Evolutionary conservation across 2,329 filamentous ascomycete species (phyloP).

Genomic region (Penicillium brasilianum): DNA sequence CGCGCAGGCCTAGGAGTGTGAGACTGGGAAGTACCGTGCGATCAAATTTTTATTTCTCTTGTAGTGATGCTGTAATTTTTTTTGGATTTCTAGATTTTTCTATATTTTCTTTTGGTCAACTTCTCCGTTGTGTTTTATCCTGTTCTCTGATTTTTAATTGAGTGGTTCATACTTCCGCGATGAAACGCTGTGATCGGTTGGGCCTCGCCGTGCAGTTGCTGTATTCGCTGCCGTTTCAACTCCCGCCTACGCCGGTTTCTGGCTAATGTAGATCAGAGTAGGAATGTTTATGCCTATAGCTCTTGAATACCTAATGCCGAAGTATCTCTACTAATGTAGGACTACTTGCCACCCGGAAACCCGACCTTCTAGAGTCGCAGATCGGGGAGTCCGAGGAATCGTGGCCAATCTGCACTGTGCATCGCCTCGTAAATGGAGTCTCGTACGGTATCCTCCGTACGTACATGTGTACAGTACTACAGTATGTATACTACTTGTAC

Average conservation of each 20-base stretch:
- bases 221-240: constrained; percentile 20
- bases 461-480: neutral
- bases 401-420: constrained; percentile 3
- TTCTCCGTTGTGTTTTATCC: constrained; percentile 3
- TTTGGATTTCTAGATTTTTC: neutral
- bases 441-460: neutral
- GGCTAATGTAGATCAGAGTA: neutral
- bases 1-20: constrained; percentile 17
- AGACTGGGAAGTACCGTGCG: constrained; percentile 25
- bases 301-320: neutral
- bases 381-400: constrained; percentile 28
- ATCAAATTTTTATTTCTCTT: constrained; percentile 12
- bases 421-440: constrained; percentile 6
- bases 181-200: constrained; percentile 20
- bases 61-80: neutral
- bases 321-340: neutral
- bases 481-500: neutral
- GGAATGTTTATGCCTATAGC: neutral
- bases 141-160: neutral
- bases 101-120: neutral
- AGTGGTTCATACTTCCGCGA: constrained; percentile 4
- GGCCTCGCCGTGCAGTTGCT: constrained; percentile 1
- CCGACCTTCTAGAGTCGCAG: constrained; percentile 13
- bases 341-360: constrained; percentile 18
- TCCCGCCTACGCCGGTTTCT: constrained; percentile 1